phyloP scores from a whole-genome alignment of 2,329 filamentous ascomycete genomes.

The Exophiala alcalophila region DNA sequence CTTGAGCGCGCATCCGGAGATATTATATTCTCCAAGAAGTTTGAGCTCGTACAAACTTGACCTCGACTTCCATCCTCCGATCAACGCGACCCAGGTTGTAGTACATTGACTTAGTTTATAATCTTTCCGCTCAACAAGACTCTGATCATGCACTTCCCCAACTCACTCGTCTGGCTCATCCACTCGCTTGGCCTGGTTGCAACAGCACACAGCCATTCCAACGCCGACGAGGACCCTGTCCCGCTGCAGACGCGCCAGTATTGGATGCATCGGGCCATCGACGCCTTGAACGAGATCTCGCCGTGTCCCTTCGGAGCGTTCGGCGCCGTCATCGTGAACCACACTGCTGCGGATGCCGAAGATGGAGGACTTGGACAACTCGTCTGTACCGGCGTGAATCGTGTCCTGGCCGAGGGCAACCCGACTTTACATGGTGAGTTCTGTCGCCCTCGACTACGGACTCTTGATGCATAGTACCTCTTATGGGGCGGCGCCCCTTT shows the following conservation, averaged over 20 bases:
- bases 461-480: no score
- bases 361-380: conserved; percentile 30
- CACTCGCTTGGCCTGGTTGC: neutral
- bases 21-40: neutral
- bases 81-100: no score
- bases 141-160: neutral
- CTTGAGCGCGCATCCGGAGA: conserved; percentile 3
- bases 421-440: conserved; percentile 51
- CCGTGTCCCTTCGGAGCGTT: conserved; percentile 56
- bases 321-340: conserved; percentile 56
- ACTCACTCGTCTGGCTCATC: neutral
- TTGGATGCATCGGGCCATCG: conserved; percentile 55
- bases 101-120: neutral
- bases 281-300: conserved; percentile 42
- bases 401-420: conserved; percentile 46
- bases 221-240: conserved; percentile 27
- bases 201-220: neutral
- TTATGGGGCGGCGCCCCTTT: no score
- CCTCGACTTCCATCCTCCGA: no score
- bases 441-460: neutral
- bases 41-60: no score
- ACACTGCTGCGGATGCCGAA: conserved; percentile 38
- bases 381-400: conserved; percentile 53
- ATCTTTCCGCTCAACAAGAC: neutral
- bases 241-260: conserved; percentile 42